A percentile compares a stretch with the other conserved stretches of the same genome.
Conservation (phyloP, 306 rosid species). For the Gleditsia sinensis region DNA sequence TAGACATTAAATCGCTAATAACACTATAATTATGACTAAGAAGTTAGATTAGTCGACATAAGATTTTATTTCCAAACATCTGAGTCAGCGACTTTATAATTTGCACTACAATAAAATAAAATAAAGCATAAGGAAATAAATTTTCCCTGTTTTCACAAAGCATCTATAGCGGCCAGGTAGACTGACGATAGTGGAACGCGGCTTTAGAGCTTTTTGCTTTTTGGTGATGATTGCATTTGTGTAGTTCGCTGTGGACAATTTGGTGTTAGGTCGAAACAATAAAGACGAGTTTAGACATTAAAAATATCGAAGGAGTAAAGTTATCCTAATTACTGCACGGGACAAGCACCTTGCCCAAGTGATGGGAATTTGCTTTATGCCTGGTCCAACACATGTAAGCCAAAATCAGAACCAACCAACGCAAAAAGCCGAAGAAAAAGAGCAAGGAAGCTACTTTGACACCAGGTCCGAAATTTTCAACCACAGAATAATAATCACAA, state of each 20-base stretch:
- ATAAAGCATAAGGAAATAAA: neutral
- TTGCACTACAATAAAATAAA: neutral
- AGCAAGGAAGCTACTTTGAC: neutral
- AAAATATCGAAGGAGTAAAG: neutral
- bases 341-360: neutral
- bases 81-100: neutral
- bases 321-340: neutral
- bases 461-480: neutral
- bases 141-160: neutral
- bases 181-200: neutral
- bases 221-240: neutral
- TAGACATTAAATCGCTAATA: no score
- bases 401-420: constrained; percentile 8
- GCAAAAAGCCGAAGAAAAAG: no score
- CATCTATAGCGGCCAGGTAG: neutral
- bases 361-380: constrained; percentile 18
- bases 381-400: neutral
- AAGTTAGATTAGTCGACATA: no score
- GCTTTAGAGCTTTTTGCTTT: neutral
- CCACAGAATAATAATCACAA: constrained; percentile 4
- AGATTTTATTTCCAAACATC: no score
- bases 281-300: neutral
- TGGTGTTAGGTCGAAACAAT: neutral
- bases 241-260: neutral
- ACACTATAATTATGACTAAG: no score